Evolutionary conservation across 345 rosid species (phyloP).

Genomic region (Zanthoxylum bungeanum): DNA sequence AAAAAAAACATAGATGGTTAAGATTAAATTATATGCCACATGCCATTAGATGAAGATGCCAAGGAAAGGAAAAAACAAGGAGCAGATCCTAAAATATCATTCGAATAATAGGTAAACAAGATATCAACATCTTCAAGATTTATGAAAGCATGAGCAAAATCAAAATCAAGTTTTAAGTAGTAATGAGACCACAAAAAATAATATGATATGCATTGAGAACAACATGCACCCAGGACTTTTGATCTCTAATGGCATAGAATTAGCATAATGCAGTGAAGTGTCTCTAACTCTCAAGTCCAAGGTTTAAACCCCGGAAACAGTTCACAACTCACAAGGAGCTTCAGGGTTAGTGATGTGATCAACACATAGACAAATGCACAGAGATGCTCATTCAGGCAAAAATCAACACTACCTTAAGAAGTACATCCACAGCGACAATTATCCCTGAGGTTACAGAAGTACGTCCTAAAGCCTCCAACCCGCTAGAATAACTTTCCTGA

Average conservation of each 20-base stretch:
- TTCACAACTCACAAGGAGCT: not conserved
- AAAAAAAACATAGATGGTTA: too few relatives aligned
- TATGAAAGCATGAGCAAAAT: not conserved
- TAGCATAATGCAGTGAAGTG: not conserved
- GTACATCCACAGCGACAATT: conserved; percentile 32
- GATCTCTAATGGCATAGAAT: not conserved
- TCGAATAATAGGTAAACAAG: too few relatives aligned
- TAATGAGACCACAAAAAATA: not conserved
- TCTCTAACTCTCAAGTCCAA: not conserved
- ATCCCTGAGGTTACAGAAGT: conserved; percentile 39
- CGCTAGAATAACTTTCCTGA: conserved; percentile 40
- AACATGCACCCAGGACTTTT: not conserved
- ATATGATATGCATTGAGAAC: not conserved
- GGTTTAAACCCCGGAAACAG: not conserved
- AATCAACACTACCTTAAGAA: conserved; percentile 34
- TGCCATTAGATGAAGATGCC: too few relatives aligned
- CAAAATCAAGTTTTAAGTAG: not conserved
- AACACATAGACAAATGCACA: not conserved
- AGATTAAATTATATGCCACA: too few relatives aligned
- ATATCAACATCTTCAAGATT: too few relatives aligned
- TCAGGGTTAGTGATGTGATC: not conserved
- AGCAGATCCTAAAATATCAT: too few relatives aligned
- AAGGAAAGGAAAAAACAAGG: too few relatives aligned
- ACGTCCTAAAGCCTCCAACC: conserved; percentile 32
- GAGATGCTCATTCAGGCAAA: not conserved